Base-by-base conservation (phyloP, 2,329 filamentous ascomycete species). In the Aspergillus neoniger region DNA sequence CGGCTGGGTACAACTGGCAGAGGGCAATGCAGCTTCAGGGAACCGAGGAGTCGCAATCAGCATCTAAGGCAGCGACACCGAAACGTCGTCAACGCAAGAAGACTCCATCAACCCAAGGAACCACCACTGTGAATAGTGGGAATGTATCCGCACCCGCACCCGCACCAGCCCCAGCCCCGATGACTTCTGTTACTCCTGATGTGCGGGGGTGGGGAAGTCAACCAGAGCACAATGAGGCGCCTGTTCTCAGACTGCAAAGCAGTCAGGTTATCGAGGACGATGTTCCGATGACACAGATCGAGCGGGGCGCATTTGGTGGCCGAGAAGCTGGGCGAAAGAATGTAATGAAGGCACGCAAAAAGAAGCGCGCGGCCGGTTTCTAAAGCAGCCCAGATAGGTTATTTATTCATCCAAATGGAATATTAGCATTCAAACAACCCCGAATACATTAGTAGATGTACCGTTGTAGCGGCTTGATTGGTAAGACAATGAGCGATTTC, bases 311-410 rank as follows among this genome's bases (percentile, higher is more conserved):
- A 19, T 79, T 78, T 62, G 77, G 76, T 28, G 66, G 74, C 38
- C 69, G 77, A 19, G 70, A 77, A 56, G 63, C 67, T 17, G 69
- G 55, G 21, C 71, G 69, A 52, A 74, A 69, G 50, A 65, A 36
- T n/a, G 61, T 55, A 12, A 55, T 55, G 12, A 78, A 74, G 65
- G 60, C 66, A 28, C 76, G 69, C 61, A 79, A 76, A 65, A 79
- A 77, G 65, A 73, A 75, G 61, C 67, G 77, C 55, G 70, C 74
- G 19, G 77, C 76, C 28, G 77, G 77, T 12, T 79, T 79, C 61
- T 79, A 72, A 67, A 47, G 7, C 7, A 14, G n/a, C 32, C 32
- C 12, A 5, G 32, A 14, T 36, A 14, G 32, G 12, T 4, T 36
- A 15, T 30, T 12, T 36, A 36, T 12, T 30, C 28, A 30, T 30